These are phyloP conservation scores for Phytophthora chlamydospora DNA, from an alignment of 352 stramenopile species.

Conservation along the genomic window DNA sequence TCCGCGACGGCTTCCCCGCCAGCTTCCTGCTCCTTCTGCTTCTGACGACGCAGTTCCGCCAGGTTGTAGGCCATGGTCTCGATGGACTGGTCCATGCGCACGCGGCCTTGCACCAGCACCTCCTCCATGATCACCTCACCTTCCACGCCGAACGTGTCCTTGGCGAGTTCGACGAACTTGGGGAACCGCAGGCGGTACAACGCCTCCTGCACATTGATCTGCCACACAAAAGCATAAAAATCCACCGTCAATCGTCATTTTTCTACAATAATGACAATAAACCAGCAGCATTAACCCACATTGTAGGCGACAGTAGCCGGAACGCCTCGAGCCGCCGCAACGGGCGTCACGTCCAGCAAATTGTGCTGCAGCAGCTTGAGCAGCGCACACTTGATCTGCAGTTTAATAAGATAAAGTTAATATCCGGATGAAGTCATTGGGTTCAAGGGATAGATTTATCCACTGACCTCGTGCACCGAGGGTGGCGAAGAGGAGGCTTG, in stretches of 20 bases:
- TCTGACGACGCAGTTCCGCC: constrained; percentile 61
- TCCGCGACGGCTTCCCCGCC: constrained; percentile 29
- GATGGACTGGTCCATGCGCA: constrained; percentile 87
- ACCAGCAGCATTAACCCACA: constrained; percentile 29
- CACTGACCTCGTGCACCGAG: constrained; percentile 57
- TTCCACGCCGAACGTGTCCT: constrained; percentile 75
- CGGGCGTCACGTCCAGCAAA: constrained; percentile 66
- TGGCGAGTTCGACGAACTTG: constrained; percentile 83
- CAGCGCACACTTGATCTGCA: constrained; percentile 76
- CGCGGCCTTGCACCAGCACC: constrained; percentile 80
- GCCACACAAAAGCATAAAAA: constrained; percentile 9
- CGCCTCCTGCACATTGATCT: constrained; percentile 84
- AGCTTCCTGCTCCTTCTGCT: constrained; percentile 25
- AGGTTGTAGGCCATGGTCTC: constrained; percentile 85
- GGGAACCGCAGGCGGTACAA: constrained; percentile 87
- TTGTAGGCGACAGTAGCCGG: constrained; percentile 48
- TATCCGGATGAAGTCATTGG: not conserved
- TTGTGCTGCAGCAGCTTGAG: constrained; percentile 91
- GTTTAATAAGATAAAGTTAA: not conserved
- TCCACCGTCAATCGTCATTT: constrained; percentile 4
- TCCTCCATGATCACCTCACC: constrained; percentile 91
- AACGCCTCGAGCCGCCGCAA: constrained; percentile 31
- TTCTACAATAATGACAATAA: constrained; percentile 7
- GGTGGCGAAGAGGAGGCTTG: constrained; percentile 37
- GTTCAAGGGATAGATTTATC: not conserved